Evolutionary conservation across 192 early-diverging fungal genomes (phyloP).

Genomic region (Coemansia asiatica): DNA sequence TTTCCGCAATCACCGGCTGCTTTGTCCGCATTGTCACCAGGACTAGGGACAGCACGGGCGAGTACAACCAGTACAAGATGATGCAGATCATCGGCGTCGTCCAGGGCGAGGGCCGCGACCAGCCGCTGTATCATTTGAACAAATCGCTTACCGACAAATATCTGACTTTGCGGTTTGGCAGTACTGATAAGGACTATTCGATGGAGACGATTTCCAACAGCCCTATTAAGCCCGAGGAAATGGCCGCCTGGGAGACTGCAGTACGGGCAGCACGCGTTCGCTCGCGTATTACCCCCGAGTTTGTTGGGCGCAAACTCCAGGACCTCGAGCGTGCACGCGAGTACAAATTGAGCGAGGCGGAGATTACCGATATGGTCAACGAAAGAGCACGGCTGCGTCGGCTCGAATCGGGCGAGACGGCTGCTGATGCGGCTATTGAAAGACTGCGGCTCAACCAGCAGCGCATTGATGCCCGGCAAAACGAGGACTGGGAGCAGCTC

Average conservation of each 20-base stretch:
- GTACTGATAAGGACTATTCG: conserved; percentile 64
- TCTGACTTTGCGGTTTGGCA: conserved; percentile 68
- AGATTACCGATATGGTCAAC: conserved; percentile 65
- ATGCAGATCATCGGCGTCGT: conserved; percentile 62
- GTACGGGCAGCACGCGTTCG: conserved; percentile 56
- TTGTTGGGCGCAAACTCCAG: conserved; percentile 58
- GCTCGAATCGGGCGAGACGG: conserved; percentile 22
- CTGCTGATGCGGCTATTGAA: conserved; percentile 48
- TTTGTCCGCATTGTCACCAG: conserved; percentile 63
- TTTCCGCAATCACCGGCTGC: conserved; percentile 63
- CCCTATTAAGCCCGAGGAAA: conserved; percentile 64
- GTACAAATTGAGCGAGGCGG: conserved; percentile 63
- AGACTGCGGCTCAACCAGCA: conserved; percentile 55
- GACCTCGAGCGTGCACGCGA: conserved; percentile 59
- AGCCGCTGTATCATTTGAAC: conserved; percentile 62
- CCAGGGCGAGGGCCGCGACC: conserved; percentile 57
- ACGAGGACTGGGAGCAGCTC: conserved; percentile 54
- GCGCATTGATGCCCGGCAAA: conserved; percentile 54
- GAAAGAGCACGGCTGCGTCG: conserved; percentile 56
- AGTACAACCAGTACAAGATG: conserved; percentile 58
- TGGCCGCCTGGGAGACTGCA: conserved; percentile 56
- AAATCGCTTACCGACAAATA: conserved; percentile 65
- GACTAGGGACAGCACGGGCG: conserved; percentile 55
- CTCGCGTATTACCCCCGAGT: conserved; percentile 47
- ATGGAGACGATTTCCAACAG: conserved; percentile 80